These are phyloP conservation scores for Phascolomyces articulosus DNA, from an alignment of 371 early-diverging fungal species.

Conservation along the genomic window DNA sequence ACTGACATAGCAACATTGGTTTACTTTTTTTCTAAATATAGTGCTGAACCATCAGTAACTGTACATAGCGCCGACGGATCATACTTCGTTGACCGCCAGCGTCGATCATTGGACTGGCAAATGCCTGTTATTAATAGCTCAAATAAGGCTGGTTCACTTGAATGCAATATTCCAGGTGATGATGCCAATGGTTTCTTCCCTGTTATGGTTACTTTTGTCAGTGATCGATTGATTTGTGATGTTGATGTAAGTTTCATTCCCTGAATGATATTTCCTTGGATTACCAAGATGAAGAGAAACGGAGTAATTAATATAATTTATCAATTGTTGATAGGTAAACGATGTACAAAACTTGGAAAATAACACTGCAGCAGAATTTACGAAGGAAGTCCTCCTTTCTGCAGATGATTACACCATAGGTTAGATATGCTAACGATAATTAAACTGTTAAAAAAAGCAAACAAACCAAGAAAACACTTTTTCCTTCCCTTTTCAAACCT, in stretches of 20 bases:
- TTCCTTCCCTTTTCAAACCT: not conserved
- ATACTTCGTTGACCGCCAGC: constrained; percentile 74
- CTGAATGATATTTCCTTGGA: too few relatives aligned
- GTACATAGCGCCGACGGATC: constrained; percentile 83
- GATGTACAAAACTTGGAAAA: constrained; percentile 58
- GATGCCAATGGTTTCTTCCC: constrained; percentile 91
- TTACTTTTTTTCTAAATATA: constrained; percentile 21
- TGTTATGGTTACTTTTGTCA: constrained; percentile 78
- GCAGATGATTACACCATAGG: constrained; percentile 79
- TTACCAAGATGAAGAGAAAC: too few relatives aligned
- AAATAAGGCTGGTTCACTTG: constrained; percentile 81
- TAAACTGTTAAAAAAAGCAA: not conserved
- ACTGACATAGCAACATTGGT: too few relatives aligned
- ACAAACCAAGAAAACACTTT: too few relatives aligned
- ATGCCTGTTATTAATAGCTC: constrained; percentile 79
- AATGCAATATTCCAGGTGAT: constrained; percentile 83
- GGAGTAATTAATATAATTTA: constrained; percentile 9
- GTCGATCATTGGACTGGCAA: constrained; percentile 84
- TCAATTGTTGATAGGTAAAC: constrained; percentile 27
- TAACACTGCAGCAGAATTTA: constrained; percentile 59
- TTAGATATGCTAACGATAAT: constrained; percentile 25
- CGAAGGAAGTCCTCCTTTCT: constrained; percentile 64
- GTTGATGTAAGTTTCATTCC: constrained; percentile 64
- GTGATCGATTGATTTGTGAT: constrained; percentile 71
- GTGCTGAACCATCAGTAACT: constrained; percentile 67